Conservation (phyloP, 208 protist genomes). For the Trypanosoma congolense region DNA sequence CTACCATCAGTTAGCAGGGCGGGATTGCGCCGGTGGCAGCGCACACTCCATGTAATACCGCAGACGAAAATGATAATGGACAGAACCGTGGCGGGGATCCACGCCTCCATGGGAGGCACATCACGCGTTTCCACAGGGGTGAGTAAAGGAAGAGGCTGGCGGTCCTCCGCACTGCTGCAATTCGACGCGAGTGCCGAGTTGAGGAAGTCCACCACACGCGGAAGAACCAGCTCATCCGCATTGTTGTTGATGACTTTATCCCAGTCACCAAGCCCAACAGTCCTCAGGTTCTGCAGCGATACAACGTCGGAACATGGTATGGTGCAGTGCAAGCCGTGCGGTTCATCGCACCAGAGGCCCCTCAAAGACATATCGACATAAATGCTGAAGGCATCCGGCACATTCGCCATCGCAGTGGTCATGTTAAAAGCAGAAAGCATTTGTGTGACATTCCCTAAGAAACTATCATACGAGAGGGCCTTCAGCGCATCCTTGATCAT, state of each 20-base stretch:
- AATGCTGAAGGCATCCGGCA: not conserved
- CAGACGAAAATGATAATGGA: not conserved
- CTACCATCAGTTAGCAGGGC: constrained; percentile 1
- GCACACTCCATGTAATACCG: not conserved
- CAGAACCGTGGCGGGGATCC: not conserved
- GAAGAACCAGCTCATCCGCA: not conserved
- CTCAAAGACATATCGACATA: constrained; percentile 20
- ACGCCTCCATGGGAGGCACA: constrained; percentile 5
- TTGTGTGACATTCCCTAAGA: not conserved
- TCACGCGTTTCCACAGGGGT: not conserved
- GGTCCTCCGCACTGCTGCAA: not conserved
- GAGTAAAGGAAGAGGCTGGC: not conserved
- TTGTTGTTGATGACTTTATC: constrained; percentile 4
- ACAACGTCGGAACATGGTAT: constrained; percentile 19
- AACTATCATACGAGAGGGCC: not conserved
- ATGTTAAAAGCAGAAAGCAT: not conserved
- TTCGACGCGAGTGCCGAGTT: not conserved
- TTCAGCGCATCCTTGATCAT: not conserved
- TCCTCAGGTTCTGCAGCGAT: constrained; percentile 17
- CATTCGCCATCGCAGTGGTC: not conserved
- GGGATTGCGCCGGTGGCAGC: not conserved
- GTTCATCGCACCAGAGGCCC: constrained; percentile 19
- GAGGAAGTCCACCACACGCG: constrained; percentile 1
- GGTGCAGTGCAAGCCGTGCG: constrained; percentile 12
- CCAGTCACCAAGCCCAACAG: constrained; percentile 3